Percentiles rank a stretch among this genome's conserved stretches.
Conservation (phyloP, 352 stramenopile genomes). For the Globisporangium alternatum region DNA sequence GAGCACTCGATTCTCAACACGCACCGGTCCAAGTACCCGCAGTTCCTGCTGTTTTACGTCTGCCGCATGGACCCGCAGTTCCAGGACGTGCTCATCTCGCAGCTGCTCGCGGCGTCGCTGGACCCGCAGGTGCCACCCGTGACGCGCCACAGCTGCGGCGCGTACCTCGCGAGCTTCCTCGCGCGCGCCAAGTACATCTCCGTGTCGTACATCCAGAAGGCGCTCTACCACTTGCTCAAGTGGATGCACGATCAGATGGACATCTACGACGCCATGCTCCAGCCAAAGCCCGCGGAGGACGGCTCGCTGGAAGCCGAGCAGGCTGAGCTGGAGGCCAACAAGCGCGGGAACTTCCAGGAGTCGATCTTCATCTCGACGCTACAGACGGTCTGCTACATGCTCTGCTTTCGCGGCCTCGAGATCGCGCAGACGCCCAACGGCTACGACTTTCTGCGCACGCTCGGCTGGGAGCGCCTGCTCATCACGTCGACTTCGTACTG, state of each 20-base stretch:
- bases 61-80: constrained; percentile 75
- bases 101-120: constrained; percentile 69
- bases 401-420: constrained; percentile 95
- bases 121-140: constrained; percentile 83
- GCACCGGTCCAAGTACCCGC: constrained; percentile 91
- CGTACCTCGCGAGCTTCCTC: constrained; percentile 96
- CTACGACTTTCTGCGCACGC: constrained; percentile 77
- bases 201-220: constrained; percentile 90
- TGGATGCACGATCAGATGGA: constrained; percentile 95
- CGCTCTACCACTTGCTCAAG: constrained; percentile 90
- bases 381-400: constrained; percentile 97
- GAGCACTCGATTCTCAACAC: constrained; percentile 86
- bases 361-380: constrained; percentile 80
- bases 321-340: constrained; percentile 27
- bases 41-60: constrained; percentile 91
- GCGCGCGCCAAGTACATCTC: constrained; percentile 93
- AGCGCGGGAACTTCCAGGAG: constrained; percentile 44
- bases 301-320: constrained; percentile 19
- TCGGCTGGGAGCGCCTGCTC: constrained; percentile 79
- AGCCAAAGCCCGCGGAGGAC: constrained; percentile 13
- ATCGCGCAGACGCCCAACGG: constrained; percentile 66
- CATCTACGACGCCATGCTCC: constrained; percentile 59
- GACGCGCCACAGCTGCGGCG: constrained; percentile 91
- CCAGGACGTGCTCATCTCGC: constrained; percentile 82
- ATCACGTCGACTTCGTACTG: constrained; percentile 59